phyloP scores from a whole-genome alignment of 106 monocot genomes.

The Phalaenopsis aphrodite region DNA sequence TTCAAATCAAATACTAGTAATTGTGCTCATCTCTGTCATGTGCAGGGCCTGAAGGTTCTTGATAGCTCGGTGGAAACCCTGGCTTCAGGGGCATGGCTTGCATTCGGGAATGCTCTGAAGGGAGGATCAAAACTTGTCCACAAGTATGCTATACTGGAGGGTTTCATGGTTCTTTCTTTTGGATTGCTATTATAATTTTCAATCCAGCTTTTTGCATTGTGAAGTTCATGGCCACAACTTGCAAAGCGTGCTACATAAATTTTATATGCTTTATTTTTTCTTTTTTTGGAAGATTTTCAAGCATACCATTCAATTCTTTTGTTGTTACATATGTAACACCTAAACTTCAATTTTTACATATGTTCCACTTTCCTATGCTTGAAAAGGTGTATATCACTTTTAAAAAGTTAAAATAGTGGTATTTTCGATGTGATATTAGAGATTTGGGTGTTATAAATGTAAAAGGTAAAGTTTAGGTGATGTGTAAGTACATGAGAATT shows the following conservation, averaged over 20 bases:
- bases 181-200: background rate
- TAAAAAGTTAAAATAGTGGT: no score
- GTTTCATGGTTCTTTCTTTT: background rate
- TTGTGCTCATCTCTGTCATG: background rate
- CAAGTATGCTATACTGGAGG: constrained; percentile 35
- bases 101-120: constrained; percentile 72
- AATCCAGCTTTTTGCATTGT: background rate
- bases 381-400: no score
- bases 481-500: no score
- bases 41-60: constrained; percentile 73
- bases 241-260: background rate
- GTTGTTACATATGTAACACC: no score
- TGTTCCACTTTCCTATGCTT: no score
- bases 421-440: no score
- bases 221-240: background rate
- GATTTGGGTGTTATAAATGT: no score
- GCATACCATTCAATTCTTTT: no score
- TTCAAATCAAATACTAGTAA: background rate
- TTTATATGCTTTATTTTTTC: background rate
- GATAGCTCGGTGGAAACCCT: constrained; percentile 73
- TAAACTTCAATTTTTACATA: no score
- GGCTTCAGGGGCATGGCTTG: constrained; percentile 74
- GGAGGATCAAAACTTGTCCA: constrained; percentile 58
- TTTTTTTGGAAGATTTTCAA: background rate
- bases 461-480: no score